Evolutionary conservation across 129 eudicot genomes (phyloP).

Genomic region (Tanacetum coccineum): DNA sequence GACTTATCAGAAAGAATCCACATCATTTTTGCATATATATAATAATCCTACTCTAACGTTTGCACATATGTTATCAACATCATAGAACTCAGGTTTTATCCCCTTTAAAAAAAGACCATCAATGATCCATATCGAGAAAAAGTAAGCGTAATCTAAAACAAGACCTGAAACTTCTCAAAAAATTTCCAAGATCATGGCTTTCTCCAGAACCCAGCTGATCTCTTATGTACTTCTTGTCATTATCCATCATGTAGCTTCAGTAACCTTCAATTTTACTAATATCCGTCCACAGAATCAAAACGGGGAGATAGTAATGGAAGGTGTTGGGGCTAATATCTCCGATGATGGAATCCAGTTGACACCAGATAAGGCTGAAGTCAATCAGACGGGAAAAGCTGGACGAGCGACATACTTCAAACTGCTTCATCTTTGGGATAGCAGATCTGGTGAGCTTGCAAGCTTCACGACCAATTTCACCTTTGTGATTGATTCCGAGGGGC

Average conservation of each 20-base stretch:
- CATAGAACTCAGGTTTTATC: background rate
- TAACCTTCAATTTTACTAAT: constrained; percentile 12
- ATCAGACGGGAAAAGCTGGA: background rate
- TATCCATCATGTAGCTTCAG: constrained; percentile 15
- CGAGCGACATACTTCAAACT: constrained; percentile 20
- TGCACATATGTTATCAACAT: background rate
- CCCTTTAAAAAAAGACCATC: background rate
- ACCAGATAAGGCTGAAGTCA: background rate
- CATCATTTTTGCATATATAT: no score
- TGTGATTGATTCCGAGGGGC: constrained; percentile 18
- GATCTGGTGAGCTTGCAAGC: constrained; percentile 31
- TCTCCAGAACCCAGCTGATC: constrained; percentile 2
- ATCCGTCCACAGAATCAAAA: background rate
- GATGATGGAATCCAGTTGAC: constrained; percentile 25
- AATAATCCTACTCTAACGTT: background rate
- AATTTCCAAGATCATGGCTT: background rate
- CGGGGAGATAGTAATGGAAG: background rate
- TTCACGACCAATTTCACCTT: constrained; percentile 38
- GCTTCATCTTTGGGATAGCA: constrained; percentile 35
- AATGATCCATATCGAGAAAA: background rate
- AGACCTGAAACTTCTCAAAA: background rate
- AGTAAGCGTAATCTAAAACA: background rate
- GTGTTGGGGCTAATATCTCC: constrained; percentile 13
- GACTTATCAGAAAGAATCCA: background rate
- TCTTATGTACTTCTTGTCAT: constrained; percentile 1